A percentile compares a stretch with the other conserved stretches of the same genome.
Conservation (phyloP, 768 basidiomycete species). For the Nevesoporus exiguus region DNA sequence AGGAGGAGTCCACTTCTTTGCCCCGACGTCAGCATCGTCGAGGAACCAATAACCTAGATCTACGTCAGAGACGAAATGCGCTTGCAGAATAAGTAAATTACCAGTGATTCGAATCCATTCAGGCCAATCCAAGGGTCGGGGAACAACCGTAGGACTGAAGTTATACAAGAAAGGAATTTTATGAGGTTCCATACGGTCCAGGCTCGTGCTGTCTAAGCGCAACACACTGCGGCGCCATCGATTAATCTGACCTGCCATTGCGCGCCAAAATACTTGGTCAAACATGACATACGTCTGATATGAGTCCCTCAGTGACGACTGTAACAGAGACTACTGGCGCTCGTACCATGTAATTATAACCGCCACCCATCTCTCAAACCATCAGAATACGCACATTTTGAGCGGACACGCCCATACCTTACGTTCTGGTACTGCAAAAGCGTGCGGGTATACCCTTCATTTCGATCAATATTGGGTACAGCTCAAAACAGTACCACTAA, state of each 20-base stretch:
- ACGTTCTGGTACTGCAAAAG: conserved; percentile 94
- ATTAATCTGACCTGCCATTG: conserved; percentile 91
- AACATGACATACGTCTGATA: conserved; percentile 90
- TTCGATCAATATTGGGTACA: conserved; percentile 1
- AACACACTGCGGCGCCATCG: conserved; percentile 83
- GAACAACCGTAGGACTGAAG: conserved; percentile 88
- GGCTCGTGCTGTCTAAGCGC: conserved; percentile 71
- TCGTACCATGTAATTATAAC: conserved; percentile 96
- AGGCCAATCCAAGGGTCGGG: conserved; percentile 95
- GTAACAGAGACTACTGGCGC: not conserved
- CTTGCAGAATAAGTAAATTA: conserved; percentile 27
- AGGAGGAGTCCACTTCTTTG: conserved; percentile 88
- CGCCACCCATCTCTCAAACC: conserved; percentile 75
- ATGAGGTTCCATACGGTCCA: conserved; percentile 96
- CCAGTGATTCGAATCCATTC: conserved; percentile 97
- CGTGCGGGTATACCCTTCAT: conserved; percentile 88
- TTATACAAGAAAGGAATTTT: conserved; percentile 98
- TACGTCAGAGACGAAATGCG: conserved; percentile 6
- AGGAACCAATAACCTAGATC: conserved; percentile 92
- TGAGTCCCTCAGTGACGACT: conserved; percentile 1
- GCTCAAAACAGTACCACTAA: conserved; percentile 16
- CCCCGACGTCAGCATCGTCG: conserved; percentile 84
- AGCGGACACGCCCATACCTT: conserved; percentile 50
- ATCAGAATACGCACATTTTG: conserved; percentile 13
- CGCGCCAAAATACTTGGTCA: conserved; percentile 97